A percentile compares a stretch with the other conserved stretches of the same genome.
Evolutionary conservation across 2,329 filamentous ascomycete genomes (phyloP).

Genomic region (Lachnellula subtilissima): DNA sequence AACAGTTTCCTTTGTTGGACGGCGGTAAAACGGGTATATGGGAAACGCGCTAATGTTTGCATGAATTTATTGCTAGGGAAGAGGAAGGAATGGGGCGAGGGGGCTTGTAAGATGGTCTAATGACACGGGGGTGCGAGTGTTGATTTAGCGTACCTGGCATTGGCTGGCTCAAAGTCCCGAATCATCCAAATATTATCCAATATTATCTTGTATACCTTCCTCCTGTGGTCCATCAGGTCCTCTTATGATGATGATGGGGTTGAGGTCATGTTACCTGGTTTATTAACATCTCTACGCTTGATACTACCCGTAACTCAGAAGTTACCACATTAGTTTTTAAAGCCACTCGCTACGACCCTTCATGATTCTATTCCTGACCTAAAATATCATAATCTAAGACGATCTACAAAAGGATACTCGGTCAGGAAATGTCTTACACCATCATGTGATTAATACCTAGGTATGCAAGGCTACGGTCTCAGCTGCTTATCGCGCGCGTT

Average conservation of each 20-base stretch:
- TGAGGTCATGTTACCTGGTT: too few species aligned
- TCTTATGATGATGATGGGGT: too few species aligned
- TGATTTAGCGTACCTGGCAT: background rate
- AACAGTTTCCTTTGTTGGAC: background rate
- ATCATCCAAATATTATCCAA: background rate
- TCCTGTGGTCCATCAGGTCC: too few species aligned
- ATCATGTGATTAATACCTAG: background rate
- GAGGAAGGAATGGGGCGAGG: background rate
- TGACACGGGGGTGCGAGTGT: background rate
- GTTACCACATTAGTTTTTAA: background rate
- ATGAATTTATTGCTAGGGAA: background rate
- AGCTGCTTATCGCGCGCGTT: background rate
- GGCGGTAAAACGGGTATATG: background rate
- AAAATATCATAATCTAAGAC: too few species aligned
- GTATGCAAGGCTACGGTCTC: background rate
- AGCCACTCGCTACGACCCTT: too few species aligned
- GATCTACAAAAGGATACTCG: background rate
- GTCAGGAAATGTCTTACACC: background rate
- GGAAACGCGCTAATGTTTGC: background rate
- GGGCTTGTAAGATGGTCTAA: background rate
- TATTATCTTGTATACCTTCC: background rate
- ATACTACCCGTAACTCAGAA: too few species aligned
- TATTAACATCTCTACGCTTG: too few species aligned
- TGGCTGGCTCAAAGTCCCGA: background rate
- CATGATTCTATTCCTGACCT: too few species aligned